Base-by-base conservation (phyloP, 2,329 filamentous ascomycete species). In the Fusarium illudens region DNA sequence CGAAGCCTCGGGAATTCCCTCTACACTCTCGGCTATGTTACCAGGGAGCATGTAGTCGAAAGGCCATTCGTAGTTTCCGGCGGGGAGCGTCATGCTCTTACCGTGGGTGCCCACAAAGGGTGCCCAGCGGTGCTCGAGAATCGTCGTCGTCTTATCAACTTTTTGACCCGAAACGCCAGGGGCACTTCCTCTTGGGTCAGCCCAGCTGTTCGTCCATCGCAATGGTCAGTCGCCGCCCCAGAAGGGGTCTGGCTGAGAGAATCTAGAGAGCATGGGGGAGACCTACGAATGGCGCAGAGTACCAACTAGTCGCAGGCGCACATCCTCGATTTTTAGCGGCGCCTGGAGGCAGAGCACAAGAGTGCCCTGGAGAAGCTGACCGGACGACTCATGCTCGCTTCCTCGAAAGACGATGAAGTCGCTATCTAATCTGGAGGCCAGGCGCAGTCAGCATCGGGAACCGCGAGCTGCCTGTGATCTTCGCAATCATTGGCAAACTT, bases 1-100 rank as follows among this genome's bases (percentile, higher is more conserved):
- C 80, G 91, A 95, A 15, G 92, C 94, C 72, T 96, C 92, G 58
- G 87, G 86, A 59, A 98, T 83, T 4, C 96, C 96, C 80, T 98
- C 96, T 37, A 99, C 88, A 75, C 93, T 97, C 84, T 98, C 96
- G 17, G 93, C 87, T 22, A 86, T 89, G 72, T 87, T 82, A 60
- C 92, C 92, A 15, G 90, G 86, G n/a, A 95, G 82, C 60, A 91
- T 83, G 60, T 90, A 83, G 71, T 93, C 89, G 76, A 96, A 95
- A 0, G 91, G 91, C 81, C 91, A 95, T 78, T 94, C 92, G 79
- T 96, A 93, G 79, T 95, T 95, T 65, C 91, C 92, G 25, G 90
- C 87, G 5, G 86, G 84, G 25, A 95, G 81, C 7, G 85, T 84
- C 67, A 84, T 83, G 72, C 86, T 87, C 76, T 84, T 85, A 65